Evolutionary conservation across 139 green algal genomes (phyloP).

Genomic region (Eudorina sp.): DNA sequence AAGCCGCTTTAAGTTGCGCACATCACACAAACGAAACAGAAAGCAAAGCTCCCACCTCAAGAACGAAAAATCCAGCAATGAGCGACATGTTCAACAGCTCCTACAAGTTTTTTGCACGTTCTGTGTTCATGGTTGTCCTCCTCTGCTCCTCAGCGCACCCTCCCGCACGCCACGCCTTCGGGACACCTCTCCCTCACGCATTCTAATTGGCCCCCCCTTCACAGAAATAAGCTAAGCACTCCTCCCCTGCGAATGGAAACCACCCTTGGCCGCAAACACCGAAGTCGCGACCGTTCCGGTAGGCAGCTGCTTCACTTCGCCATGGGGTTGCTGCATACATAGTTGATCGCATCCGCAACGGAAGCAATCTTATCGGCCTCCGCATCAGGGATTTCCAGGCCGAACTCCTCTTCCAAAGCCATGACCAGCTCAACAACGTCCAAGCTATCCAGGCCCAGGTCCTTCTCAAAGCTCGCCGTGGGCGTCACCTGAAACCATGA

Average conservation of each 20-base stretch:
- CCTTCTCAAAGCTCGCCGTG: slow-evolving; percentile 89
- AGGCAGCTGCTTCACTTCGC: slow-evolving; percentile 71
- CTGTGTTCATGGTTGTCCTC: too few relatives aligned
- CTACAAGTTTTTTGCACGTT: too few relatives aligned
- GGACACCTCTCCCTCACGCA: too few relatives aligned
- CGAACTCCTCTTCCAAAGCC: slow-evolving; percentile 99
- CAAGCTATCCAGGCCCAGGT: slow-evolving; percentile 97
- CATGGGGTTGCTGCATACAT: slow-evolving; percentile 90
- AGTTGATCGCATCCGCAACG: slow-evolving; percentile 92
- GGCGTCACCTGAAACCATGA: slow-evolving; percentile 77
- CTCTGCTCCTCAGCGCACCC: too few relatives aligned
- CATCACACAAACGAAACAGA: too few relatives aligned
- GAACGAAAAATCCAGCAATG: too few relatives aligned
- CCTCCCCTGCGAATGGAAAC: not conserved
- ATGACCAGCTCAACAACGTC: slow-evolving; percentile 99
- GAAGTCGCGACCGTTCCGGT: not conserved
- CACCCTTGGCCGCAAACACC: not conserved
- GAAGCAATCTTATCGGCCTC: slow-evolving; percentile 98
- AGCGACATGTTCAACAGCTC: too few relatives aligned
- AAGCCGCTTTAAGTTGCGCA: too few relatives aligned
- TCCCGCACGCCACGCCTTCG: too few relatives aligned
- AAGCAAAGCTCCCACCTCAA: too few relatives aligned
- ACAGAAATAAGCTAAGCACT: not conserved
- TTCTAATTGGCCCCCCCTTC: not conserved
- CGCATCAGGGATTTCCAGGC: slow-evolving; percentile 97